These are phyloP conservation scores for Solanum pennellii DNA, from an alignment of 257 asterid species.

Conservation along the genomic window DNA sequence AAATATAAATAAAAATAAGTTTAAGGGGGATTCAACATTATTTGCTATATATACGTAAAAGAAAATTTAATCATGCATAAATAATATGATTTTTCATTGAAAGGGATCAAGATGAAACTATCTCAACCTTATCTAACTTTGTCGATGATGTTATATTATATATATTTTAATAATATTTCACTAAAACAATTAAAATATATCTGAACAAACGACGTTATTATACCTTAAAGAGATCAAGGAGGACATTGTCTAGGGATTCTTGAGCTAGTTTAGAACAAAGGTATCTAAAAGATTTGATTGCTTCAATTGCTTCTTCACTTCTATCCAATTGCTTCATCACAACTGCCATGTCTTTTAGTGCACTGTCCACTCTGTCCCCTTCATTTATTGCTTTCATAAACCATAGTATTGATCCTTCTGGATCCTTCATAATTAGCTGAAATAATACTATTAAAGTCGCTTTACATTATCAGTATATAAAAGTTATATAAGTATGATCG, in stretches of 20 bases:
- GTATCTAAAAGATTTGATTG: conserved; percentile 28
- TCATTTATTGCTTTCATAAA: conserved; percentile 48
- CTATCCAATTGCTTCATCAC: conserved; percentile 75
- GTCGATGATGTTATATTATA: neutral
- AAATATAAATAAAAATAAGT: no score
- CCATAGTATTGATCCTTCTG: conserved; percentile 57
- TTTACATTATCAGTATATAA: neutral
- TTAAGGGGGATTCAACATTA: neutral
- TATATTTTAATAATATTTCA: neutral
- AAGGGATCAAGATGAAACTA: neutral
- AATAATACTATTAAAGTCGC: neutral
- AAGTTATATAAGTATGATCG: neutral
- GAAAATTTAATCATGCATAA: neutral
- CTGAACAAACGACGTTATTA: neutral
- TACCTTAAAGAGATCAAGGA: conserved; percentile 73
- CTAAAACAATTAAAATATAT: neutral
- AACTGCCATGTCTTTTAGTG: conserved; percentile 65
- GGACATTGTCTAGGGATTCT: conserved; percentile 71
- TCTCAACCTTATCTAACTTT: no score
- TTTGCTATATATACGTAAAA: neutral
- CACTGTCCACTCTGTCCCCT: neutral
- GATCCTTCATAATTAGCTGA: conserved; percentile 63
- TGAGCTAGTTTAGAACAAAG: conserved; percentile 56
- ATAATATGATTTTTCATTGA: rapidly evolving
- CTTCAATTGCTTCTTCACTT: conserved; percentile 34